phyloP scores from a whole-genome alignment of 805 yeast species.

The Starmera quercuum region DNA sequence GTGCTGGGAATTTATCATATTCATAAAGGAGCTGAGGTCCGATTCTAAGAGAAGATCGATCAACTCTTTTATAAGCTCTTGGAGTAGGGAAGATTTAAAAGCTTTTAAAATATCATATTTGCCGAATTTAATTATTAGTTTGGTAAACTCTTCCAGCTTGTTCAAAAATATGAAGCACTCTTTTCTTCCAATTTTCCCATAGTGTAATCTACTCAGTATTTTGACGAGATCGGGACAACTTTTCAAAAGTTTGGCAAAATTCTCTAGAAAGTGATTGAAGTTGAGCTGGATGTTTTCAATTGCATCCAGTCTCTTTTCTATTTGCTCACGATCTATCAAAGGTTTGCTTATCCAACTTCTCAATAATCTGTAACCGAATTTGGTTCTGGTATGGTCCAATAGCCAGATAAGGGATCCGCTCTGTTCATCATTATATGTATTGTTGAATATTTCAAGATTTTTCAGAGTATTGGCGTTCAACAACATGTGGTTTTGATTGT shows the following conservation, averaged over 20 bases:
- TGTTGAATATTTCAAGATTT: slow-evolving; percentile 68
- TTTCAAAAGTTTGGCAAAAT: slow-evolving; percentile 24
- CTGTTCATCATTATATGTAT: slow-evolving; percentile 45
- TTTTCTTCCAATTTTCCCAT: slow-evolving; percentile 47
- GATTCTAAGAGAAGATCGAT: slow-evolving; percentile 24
- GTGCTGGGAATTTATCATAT: slow-evolving; percentile 39
- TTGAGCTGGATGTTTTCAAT: slow-evolving; percentile 38
- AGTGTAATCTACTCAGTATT: slow-evolving; percentile 49
- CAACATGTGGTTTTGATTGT: slow-evolving; percentile 39
- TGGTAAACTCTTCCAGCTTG: slow-evolving; percentile 26
- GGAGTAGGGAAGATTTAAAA: slow-evolving; percentile 26
- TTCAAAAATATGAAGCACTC: slow-evolving; percentile 51
- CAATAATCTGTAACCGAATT: slow-evolving; percentile 64
- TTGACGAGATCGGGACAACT: slow-evolving; percentile 51
- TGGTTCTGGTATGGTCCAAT: slow-evolving; percentile 72
- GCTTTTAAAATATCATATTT: slow-evolving; percentile 16
- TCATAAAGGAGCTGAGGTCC: slow-evolving; percentile 27
- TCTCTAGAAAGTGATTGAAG: slow-evolving; percentile 31
- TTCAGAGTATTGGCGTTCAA: slow-evolving; percentile 58
- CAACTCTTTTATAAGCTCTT: slow-evolving; percentile 29
- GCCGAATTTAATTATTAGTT: slow-evolving; percentile 20
- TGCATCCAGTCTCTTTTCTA: slow-evolving; percentile 59
- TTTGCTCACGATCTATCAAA: slow-evolving; percentile 41
- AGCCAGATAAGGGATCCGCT: slow-evolving; percentile 76
- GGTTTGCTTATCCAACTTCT: slow-evolving; percentile 75